Base-by-base conservation (phyloP, 2,329 filamentous ascomycete genomes). In the Neonectria faginata region DNA sequence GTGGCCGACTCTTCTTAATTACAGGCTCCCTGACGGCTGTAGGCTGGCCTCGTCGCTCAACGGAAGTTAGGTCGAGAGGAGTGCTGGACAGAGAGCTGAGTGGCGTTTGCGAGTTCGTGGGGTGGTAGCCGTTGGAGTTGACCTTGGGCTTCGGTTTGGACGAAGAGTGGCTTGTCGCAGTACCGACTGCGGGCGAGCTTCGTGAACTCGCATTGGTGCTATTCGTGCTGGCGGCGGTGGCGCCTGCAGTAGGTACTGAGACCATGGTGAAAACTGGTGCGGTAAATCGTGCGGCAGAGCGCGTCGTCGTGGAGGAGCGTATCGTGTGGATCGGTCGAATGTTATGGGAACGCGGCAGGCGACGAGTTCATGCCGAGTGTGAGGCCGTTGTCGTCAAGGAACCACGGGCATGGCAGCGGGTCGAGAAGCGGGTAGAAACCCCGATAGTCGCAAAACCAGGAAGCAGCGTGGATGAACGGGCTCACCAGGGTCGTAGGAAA, bases 41-140 rank as follows among this genome's bases (percentile, higher is more conserved):
- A 25, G 92, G 88, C 72, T 96, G 92, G 57, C 93, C 94, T 79
- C 94, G 91, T 75, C 95, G 91, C 83, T 98, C 96, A 65, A 99
- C 96, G 1, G 93, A 97, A 55, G 89, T 89, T 72, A 98, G 82
- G 74, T 98, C 94, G 66, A 99, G 84, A 51, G 93, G 88, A 63
- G 82, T 66, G 70, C 85, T 88, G 44, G 79, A 80, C 81, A 89
- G 82, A 33, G 85, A 83, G 72, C 86, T 89, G 42, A 89, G 80
- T 12, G 85, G 84, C 44, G 80, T 77, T 54, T 84, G 83, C 3
- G 83, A 77, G 63, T 86, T 87, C 36, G 81, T 71, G 10, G 84
- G 81, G 67, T 86, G 83, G 61, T 85, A 84, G 66, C 84, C 84
- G 72, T 87, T 87, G 53, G 84, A 81, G 73, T 84, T 84, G 72